Base-by-base conservation (phyloP, 2,329 filamentous ascomycete species). In the Fusarium setosum region DNA sequence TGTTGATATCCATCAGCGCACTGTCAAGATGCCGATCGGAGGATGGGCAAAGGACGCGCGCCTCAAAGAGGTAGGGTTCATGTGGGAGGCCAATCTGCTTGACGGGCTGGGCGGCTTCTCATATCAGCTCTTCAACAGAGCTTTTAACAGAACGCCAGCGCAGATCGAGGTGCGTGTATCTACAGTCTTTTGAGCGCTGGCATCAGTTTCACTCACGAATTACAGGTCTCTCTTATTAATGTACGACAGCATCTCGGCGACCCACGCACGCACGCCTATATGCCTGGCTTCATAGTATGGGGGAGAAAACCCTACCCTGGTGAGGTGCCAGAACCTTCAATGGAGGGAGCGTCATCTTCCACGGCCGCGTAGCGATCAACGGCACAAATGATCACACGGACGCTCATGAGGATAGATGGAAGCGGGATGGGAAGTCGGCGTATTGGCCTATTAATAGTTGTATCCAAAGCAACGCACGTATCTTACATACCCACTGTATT, bases 1-100 rank as follows among this genome's bases (percentile, higher is more conserved):
- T 62, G 80, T 83, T 4, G 83, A 88, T 56, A 79, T 88, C 13
- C 78, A 81, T 10, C 77, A 88, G 70, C 75, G 74, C 20, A 67
- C 82, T 0, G 83, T 83, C 71, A 86, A 83, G 70, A 74, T 87
- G 18, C 86, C 86, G 0, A 76, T 83, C 29, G 84, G 83, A 29
- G 76, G 76, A 4, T 88, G 86, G 86, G 76, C 85, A 0, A 81
- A 79, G 64, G 77, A 82, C 47, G 69, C 71, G 6, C 63, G 68
- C 11, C 75, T 80, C 41, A 82, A 79, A 68, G 73, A 78, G 13
- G 58, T 83, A 2, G 82, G 82, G 0, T 74, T 68, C 41, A 73
- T 81, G 63, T 82, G 80, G 81, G 76, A 81, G 65, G 65, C 65
- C 8, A 81, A 81, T 34, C 70, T 80, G 23, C 56, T 75, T 6